Conservation (phyloP, 2,329 filamentous ascomycete species). For the Lasiodiplodia sp. region DNA sequence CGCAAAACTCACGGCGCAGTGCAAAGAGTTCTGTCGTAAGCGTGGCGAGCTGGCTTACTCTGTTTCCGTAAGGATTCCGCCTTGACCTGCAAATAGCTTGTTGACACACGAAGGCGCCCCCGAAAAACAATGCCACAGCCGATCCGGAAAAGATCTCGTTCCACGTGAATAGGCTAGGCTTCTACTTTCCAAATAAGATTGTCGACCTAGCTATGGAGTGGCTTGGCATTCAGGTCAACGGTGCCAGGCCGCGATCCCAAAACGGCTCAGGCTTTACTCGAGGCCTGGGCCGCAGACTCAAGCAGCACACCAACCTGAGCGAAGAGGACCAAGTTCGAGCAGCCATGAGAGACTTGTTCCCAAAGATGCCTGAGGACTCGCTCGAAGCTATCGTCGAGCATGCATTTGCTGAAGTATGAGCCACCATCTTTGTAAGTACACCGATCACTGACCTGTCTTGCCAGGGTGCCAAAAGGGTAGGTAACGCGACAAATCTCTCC, state of each 20-base stretch:
- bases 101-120: constrained; percentile 40
- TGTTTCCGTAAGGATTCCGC: constrained; percentile 63
- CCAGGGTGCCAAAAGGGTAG: constrained; percentile 64
- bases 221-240: constrained; percentile 49
- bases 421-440: neutral
- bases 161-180: constrained; percentile 68
- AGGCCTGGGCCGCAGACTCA: constrained; percentile 35
- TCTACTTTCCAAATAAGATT: constrained; percentile 68
- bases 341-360: constrained; percentile 68
- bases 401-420: constrained; percentile 64
- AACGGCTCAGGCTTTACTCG: constrained; percentile 43
- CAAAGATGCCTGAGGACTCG: constrained; percentile 67
- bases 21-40: constrained; percentile 65
- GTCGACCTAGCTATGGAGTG: constrained; percentile 64
- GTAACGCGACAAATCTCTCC: constrained; percentile 61
- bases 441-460: constrained; percentile 32
- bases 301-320: neutral
- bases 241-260: constrained; percentile 30
- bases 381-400: constrained; percentile 65
- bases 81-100: constrained; percentile 32
- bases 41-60: constrained; percentile 62
- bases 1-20: constrained; percentile 63
- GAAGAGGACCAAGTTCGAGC: constrained; percentile 60
- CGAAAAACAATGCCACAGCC: constrained; percentile 59
- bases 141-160: constrained; percentile 62